These are phyloP conservation scores for Plasmopara muralis DNA, from an alignment of 352 stramenopile species.

Conservation along the genomic window DNA sequence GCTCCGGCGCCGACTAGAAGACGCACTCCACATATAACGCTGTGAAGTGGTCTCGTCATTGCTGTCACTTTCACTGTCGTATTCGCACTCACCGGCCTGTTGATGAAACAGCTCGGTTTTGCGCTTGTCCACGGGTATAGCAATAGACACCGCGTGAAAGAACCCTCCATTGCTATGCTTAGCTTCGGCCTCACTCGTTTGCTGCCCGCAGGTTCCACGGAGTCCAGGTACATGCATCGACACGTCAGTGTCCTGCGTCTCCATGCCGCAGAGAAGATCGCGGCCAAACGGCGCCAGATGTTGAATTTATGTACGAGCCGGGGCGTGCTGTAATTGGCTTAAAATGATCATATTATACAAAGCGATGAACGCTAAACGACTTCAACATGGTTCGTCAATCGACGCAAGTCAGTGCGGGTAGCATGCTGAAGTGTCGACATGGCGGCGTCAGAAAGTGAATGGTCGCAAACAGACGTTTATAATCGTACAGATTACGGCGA, in stretches of 20 bases:
- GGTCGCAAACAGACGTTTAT: conserved; percentile 2
- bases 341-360: too few relatives aligned
- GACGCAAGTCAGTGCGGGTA: conserved; percentile 6
- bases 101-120: conserved; percentile 20
- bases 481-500: not conserved
- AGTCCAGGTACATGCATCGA: conserved; percentile 12
- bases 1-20: conserved; percentile 11
- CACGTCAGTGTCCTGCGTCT: not conserved
- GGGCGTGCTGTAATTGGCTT: too few relatives aligned
- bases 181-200: conserved; percentile 26
- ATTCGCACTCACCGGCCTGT: conserved; percentile 19
- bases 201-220: conserved; percentile 26
- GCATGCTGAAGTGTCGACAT: not conserved
- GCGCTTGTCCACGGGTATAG: conserved; percentile 37
- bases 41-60: conserved; percentile 10
- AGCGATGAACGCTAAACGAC: not conserved
- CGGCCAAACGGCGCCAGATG: conserved; percentile 8
- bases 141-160: conserved; percentile 50
- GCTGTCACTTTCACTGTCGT: conserved; percentile 4
- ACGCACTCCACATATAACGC: conserved; percentile 20
- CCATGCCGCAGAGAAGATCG: conserved; percentile 6
- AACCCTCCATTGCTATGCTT: conserved; percentile 15
- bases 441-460: not conserved
- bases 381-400: conserved; percentile 11
- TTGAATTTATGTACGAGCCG: conserved; percentile 7